Conservation (phyloP, 1,284 basidiomycete species). For the Kwoniella shivajii region DNA sequence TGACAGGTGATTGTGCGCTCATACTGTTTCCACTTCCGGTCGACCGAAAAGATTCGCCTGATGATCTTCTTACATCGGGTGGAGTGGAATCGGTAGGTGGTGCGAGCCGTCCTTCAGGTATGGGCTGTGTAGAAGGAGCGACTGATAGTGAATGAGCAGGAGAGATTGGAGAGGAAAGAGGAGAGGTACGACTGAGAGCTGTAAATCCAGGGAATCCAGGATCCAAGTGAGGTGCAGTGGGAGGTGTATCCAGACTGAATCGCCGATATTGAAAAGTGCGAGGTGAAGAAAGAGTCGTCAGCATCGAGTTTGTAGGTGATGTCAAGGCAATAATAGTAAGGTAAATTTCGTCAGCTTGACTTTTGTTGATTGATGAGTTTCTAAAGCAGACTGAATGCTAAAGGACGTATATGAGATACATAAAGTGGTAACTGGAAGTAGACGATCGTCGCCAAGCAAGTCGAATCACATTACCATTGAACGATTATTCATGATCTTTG, state of each 20-base stretch:
- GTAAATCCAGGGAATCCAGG: conserved; percentile 14
- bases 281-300: not conserved
- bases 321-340: not conserved
- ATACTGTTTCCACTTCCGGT: conserved; percentile 12
- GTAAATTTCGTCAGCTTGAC: not conserved
- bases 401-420: conserved; percentile 5
- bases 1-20: conserved; percentile 28
- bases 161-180: conserved; percentile 4
- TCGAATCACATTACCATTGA: not conserved
- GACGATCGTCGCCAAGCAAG: not conserved
- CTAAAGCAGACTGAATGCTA: not conserved
- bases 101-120: not conserved
- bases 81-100: conserved; percentile 1
- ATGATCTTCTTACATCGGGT: conserved; percentile 8
- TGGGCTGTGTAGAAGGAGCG: not conserved
- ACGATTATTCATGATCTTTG: not conserved
- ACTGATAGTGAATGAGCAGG: not conserved
- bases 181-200: conserved; percentile 13
- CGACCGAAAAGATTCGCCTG: conserved; percentile 9
- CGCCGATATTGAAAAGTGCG: not conserved
- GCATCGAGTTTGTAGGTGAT: not conserved
- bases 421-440: not conserved
- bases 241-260: conserved; percentile 23
- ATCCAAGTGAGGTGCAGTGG: conserved; percentile 17
- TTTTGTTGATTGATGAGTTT: not conserved